Evolutionary conservation across 2,329 filamentous ascomycete species (phyloP), one percentile per base, ranked within the genome.

Genomic region (Phialophora tarda): DNA sequence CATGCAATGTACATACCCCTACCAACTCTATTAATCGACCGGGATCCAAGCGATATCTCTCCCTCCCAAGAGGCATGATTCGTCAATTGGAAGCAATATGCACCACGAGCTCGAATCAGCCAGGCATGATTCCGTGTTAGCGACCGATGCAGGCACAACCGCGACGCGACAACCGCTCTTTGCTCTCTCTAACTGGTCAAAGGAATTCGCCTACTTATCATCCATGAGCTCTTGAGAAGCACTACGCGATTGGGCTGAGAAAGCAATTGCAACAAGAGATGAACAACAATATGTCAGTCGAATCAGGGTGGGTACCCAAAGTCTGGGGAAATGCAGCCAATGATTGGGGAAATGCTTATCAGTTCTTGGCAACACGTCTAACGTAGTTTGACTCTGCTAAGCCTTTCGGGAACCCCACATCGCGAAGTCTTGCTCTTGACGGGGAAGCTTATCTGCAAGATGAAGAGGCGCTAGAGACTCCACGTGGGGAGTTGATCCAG

Each of bases 321-420:
- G 48, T 41, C 62, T 61, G 59, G 59, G 65, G 63, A 47, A 57
- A 30, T 47, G 50, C 44, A 57, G 48, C 68, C 68, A 70, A 70
- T 70, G 28, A 57, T 64, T 60, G 55, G 54, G 65, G 59, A 50
- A 56, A 62, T 63, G 62, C 68, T 70, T 70, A 70, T 70, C 68
- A 68, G 65, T 56, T 41, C 68, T 70, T 67, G 60, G 65, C 65
- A 28, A 51, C 24, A 32, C n/a, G 34, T 26, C 61, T 60, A 67
- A 58, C 11, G 28, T 32, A 30, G n/a, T 23, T 68, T 67, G 67
- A 57, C 65, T 70, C 21, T 51, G 60, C 56, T 64, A 70, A 68
- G 65, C 65, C 51, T 66, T 58, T 23, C 54, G 59, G 30, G 24
- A 26, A 24, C 14, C 14, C 23, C 17, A 26, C 51, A 28, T 55